Evolutionary conservation across 441 rosid species (phyloP).

Genomic region (Aleurites moluccanus): DNA sequence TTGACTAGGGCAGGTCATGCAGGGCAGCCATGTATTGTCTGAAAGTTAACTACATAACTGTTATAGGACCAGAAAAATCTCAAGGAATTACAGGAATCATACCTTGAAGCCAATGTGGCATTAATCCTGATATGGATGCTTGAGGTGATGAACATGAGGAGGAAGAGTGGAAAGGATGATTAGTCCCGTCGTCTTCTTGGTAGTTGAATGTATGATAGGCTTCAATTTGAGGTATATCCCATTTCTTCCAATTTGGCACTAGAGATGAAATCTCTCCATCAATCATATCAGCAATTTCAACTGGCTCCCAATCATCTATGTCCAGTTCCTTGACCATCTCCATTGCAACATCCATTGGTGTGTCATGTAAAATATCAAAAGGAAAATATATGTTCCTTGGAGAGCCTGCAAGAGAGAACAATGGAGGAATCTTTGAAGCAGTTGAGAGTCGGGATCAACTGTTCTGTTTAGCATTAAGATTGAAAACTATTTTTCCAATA

Average conservation of each 20-base stretch:
- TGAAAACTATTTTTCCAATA: too few relatives aligned
- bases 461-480: too few relatives aligned
- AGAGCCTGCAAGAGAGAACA: conserved; percentile 43
- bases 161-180: conserved; percentile 43
- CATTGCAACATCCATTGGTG: conserved; percentile 51
- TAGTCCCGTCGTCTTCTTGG: conserved; percentile 44
- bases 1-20: too few relatives aligned
- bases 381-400: conserved; percentile 56
- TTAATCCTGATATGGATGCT: conserved; percentile 48
- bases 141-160: conserved; percentile 66
- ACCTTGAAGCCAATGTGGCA: conserved; percentile 54
- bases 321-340: conserved; percentile 80
- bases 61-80: neutral
- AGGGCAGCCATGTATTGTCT: too few relatives aligned
- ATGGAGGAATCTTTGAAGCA: neutral
- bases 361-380: conserved; percentile 60
- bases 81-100: conserved; percentile 8
- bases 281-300: conserved; percentile 63
- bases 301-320: conserved; percentile 50
- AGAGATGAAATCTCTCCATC: conserved; percentile 50
- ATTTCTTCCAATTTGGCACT: conserved; percentile 42
- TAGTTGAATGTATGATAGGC: conserved; percentile 27
- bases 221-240: conserved; percentile 27
- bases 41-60: neutral
- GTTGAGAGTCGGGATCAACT: neutral